Base-by-base conservation (phyloP, 106 monocot genomes). In the Allium sativum region DNA sequence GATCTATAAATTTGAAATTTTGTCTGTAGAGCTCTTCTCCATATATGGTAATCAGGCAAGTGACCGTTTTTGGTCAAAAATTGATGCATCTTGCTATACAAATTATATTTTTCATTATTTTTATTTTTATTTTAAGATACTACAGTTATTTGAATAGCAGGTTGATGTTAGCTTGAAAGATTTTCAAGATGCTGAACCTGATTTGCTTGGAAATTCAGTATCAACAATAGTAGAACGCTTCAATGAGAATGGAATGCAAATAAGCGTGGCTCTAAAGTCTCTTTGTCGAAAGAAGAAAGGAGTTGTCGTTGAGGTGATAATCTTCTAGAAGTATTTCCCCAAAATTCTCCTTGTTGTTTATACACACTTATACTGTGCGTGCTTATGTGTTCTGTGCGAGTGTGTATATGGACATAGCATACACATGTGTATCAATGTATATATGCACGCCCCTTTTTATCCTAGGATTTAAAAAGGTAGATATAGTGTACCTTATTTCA, bases 151-250 rank as follows among this genome's bases (percentile, higher is more conserved):
- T 58, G 0, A 58, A 58, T 14, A 15, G 3, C 81, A 86, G 86
- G 65, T 73, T n/a, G 64, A 53, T 52, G 74, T 85, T 19, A 54
- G 61, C 76, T 65, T 75, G 20, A 73, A 86, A 73, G 82, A 81
- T 60, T 92, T 92, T 68, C 80, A 83, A 66, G 86, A 92, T 75
- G 83, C 82, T 44, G 91, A 92, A 18, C 80, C 86, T 48, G 91
- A 92, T 74, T 48, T 76, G 68, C 82, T 92, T 78, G 83, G 75
- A 42, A 65, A 74, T 67, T 87, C 79, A 75, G 72, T 80, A 52
- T 69, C 73, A 59, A 56, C 72, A 62, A 80, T 92, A 55, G 81
- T 92, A 59, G 53, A 92, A 52, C 83, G 74, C 53, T 70, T 92
- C 18, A 75, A 63, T 71, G 78, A 73, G 56, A 66, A 70, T 48